These are phyloP conservation scores for Quercus mongolica DNA, from an alignment of 306 rosid species.

Conservation along the genomic window DNA sequence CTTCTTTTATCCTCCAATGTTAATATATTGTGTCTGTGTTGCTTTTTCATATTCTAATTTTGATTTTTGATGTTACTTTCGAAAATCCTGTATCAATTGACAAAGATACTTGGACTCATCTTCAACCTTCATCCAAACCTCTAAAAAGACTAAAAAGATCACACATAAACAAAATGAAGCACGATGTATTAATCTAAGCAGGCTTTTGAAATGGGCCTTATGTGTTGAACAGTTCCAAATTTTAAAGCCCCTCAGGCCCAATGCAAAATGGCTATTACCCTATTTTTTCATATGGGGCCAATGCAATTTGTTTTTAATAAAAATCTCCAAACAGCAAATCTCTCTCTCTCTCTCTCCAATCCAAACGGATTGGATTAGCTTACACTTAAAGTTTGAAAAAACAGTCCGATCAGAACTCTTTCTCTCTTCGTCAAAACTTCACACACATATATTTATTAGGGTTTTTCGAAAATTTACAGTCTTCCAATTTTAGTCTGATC, in stretches of 20 bases:
- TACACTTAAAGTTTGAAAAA: neutral
- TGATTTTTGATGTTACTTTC: too few relatives aligned
- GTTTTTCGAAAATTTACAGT: slow-evolving; percentile 4
- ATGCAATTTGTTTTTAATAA: too few relatives aligned
- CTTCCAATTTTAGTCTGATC: neutral
- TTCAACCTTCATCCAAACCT: too few relatives aligned
- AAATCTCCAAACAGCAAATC: too few relatives aligned
- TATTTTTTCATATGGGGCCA: neutral
- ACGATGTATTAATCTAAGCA: too few relatives aligned
- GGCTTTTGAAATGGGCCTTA: too few relatives aligned
- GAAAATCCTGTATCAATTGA: neutral
- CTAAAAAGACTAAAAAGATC: too few relatives aligned
- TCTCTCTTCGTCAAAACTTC: neutral
- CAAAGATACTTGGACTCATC: neutral
- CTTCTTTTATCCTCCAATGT: neutral
- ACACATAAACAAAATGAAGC: too few relatives aligned
- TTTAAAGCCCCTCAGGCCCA: too few relatives aligned
- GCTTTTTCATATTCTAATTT: too few relatives aligned
- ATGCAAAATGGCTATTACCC: too few relatives aligned
- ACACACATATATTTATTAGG: slow-evolving; percentile 12
- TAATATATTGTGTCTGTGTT: neutral
- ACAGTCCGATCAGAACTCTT: neutral
- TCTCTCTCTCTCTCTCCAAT: neutral
- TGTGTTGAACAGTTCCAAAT: too few relatives aligned
- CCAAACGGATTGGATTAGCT: neutral